Conservation (phyloP, 345 rosid species). For the Lagerstroemia speciosa region DNA sequence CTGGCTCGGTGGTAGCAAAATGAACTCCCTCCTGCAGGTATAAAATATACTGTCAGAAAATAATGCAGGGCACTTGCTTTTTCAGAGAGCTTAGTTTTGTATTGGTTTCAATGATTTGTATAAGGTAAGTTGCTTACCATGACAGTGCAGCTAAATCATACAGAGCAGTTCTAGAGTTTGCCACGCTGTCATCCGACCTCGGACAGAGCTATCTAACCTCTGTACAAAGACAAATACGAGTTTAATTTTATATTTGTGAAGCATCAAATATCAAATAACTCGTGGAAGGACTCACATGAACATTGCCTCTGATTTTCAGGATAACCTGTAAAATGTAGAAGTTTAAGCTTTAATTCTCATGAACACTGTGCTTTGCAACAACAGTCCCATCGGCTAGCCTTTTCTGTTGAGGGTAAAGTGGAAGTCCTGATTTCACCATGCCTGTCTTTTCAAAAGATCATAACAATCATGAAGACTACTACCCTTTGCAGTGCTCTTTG, state of each 20-base stretch:
- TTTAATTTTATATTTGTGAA: not conserved
- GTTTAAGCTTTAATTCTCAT: not conserved
- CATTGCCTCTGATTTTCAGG: not conserved
- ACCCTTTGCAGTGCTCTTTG: not conserved
- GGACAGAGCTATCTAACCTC: not conserved
- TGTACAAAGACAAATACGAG: not conserved
- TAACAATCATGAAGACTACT: not conserved
- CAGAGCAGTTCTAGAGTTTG: not conserved
- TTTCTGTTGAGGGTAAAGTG: too few relatives aligned
- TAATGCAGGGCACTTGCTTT: not conserved
- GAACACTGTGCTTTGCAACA: too few relatives aligned
- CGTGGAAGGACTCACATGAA: not conserved
- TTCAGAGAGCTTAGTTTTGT: not conserved
- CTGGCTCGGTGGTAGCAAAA: not conserved
- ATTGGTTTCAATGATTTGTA: not conserved
- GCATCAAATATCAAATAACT: not conserved
- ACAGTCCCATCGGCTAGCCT: too few relatives aligned
- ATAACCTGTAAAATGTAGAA: not conserved
- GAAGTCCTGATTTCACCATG: too few relatives aligned
- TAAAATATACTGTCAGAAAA: not conserved
- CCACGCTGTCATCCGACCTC: not conserved
- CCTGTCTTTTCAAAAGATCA: not conserved
- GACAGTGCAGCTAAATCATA: not conserved
- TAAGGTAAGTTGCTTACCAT: not conserved
- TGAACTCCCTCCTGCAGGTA: not conserved